Percentiles rank a stretch among this genome's conserved stretches.
Evolutionary conservation across 1,139 yeast species (phyloP).

Genomic region (Candida mesenterica): DNA sequence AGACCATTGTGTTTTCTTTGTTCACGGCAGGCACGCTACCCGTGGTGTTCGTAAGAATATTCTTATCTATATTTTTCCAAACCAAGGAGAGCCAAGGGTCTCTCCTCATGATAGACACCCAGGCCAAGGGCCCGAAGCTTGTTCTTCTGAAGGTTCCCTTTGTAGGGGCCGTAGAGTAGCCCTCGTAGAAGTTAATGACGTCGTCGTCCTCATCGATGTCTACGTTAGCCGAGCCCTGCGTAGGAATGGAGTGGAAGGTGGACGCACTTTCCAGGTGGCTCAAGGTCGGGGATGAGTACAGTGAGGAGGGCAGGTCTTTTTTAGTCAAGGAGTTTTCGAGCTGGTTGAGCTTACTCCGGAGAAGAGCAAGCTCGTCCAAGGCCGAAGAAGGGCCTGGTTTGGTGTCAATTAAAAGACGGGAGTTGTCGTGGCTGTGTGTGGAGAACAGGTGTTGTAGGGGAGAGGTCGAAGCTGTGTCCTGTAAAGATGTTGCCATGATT

Average conservation of each 20-base stretch:
- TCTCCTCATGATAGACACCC: constrained; percentile 22
- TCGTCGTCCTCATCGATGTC: constrained; percentile 10
- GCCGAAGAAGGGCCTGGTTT: constrained; percentile 5
- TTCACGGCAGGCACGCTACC: constrained; percentile 9
- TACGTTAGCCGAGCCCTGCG: no score
- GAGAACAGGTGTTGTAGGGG: no score
- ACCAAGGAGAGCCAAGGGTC: constrained; percentile 21
- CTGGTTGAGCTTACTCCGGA: constrained; percentile 10
- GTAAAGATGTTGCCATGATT: no score
- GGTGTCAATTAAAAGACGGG: neutral
- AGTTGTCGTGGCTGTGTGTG: neutral
- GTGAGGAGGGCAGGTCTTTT: neutral
- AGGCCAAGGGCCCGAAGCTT: constrained; percentile 24
- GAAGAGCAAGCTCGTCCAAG: constrained; percentile 11
- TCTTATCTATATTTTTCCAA: constrained; percentile 15
- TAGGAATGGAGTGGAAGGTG: neutral
- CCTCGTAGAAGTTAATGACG: constrained; percentile 33
- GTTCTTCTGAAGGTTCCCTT: constrained; percentile 19
- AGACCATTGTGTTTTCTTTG: constrained; percentile 8
- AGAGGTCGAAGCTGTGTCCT: no score
- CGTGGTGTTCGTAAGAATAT: constrained; percentile 8
- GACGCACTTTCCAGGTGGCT: neutral
- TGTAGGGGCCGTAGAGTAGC: constrained; percentile 25
- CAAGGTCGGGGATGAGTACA: neutral
- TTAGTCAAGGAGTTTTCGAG: constrained; percentile 11